Base-by-base conservation (phyloP, 2,329 filamentous ascomycete species). In the Diplodia corticola region DNA sequence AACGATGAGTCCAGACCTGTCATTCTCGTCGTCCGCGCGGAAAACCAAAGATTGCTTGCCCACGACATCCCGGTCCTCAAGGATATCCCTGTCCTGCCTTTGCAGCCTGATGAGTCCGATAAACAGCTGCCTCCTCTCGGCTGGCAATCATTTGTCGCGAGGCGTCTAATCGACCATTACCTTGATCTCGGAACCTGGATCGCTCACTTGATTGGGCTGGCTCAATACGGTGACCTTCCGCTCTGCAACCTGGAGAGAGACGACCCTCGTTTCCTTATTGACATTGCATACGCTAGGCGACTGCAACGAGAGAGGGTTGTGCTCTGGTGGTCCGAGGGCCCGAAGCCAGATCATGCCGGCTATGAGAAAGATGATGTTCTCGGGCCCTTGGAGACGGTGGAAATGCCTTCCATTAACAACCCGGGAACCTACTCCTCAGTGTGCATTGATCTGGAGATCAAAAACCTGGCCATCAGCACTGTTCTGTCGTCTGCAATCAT, bases 381-480 rank as follows among this genome's bases (percentile, higher is more conserved):
- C 0, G 91, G 91, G 0, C 86, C 91, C 2, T 84, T 98, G 30
- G 94, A 99, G 70, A 90, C 86, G 12, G 91, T 97, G 15, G 89
- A 91, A 67, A 96, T 98, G 92, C 94, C 95, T 0, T 90, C 90
- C 15, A 87, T 97, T 75, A 99, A 99, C 76, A 94, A 92, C 60
- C 91, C 94, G 0, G 94, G 93, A 48, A 96, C 94, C 0, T 99
- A 96, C 76, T 91, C 93, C 1, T 97, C 94, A 0, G 95, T 99
- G 2, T 99, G 95, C 75, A 95, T 99, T 69, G 95, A 99, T 71
- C 80, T 99, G 15, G 92, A 96, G 69, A 88, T 99, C 57, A 91
- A 93, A 53, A 99, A 99, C 73, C 85, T 99, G 15, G 91, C 93
- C 4, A 98, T 99, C 80, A 99, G 99, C 80, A 99, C 96, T 0